Conservation (phyloP, 2,329 filamentous ascomycete species). For the Aureobasidium melanogenum region DNA sequence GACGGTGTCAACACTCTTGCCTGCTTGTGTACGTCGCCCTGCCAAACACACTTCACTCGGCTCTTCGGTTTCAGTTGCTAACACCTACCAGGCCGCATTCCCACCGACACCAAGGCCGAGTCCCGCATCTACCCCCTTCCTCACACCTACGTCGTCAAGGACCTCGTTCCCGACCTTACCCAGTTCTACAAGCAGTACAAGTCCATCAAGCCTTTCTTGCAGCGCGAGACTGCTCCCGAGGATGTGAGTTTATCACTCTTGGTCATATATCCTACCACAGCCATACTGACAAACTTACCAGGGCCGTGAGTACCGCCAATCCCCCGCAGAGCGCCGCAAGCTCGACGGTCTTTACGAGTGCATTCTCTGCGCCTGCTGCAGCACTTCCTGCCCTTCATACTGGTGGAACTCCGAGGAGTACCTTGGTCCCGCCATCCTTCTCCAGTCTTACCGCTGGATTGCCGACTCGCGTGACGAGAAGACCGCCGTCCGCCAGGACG, state of each 20-base stretch:
- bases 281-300: slow-evolving; percentile 30
- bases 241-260: slow-evolving; percentile 53
- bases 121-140: slow-evolving; percentile 95
- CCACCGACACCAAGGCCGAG: slow-evolving; percentile 68
- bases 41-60: not conserved
- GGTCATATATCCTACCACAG: not conserved
- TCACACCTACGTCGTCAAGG: slow-evolving; percentile 98
- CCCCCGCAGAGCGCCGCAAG: slow-evolving; percentile 86
- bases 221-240: slow-evolving; percentile 73
- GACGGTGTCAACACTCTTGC: slow-evolving; percentile 97
- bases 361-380: slow-evolving; percentile 98
- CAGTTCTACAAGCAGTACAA: slow-evolving; percentile 99
- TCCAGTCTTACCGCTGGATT: slow-evolving; percentile 97
- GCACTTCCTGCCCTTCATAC: slow-evolving; percentile 98
- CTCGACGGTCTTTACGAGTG: slow-evolving; percentile 98
- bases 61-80: not conserved
- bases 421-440: slow-evolving; percentile 88
- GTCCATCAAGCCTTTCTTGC: slow-evolving; percentile 97
- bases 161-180: slow-evolving; percentile 93
- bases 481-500: slow-evolving; percentile 77
- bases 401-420: slow-evolving; percentile 99
- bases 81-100: slow-evolving; percentile 67
- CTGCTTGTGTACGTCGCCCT: slow-evolving; percentile 71
- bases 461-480: slow-evolving; percentile 90
- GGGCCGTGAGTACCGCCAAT: slow-evolving; percentile 90